Percentiles rank a stretch among this genome's conserved stretches.
Conservation (phyloP, 352 stramenopile species). For the Pythium coloratum region DNA sequence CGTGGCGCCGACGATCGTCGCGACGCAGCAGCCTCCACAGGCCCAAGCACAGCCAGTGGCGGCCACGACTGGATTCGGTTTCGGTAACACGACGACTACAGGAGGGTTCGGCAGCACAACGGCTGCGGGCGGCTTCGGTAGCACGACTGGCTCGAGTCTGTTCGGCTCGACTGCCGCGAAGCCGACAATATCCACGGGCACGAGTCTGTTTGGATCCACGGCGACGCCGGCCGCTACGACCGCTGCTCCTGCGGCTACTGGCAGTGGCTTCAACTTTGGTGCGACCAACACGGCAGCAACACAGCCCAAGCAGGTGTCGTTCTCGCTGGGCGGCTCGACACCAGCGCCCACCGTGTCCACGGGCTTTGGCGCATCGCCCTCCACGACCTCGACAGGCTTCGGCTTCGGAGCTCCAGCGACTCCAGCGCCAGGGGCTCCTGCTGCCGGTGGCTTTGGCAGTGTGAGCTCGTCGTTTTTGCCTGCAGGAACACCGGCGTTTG, state of each 20-base stretch:
- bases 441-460: conserved; percentile 44
- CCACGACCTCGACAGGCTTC: conserved; percentile 20
- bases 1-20: conserved; percentile 67
- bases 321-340: conserved; percentile 35
- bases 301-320: conserved; percentile 63
- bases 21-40: conserved; percentile 20
- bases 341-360: conserved; percentile 21
- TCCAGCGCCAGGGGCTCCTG: conserved; percentile 26
- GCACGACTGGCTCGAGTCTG: conserved; percentile 18
- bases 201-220: conserved; percentile 19
- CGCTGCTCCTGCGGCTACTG: conserved; percentile 15
- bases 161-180: conserved; percentile 18
- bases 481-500: conserved; percentile 21
- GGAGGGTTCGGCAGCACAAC: conserved; percentile 11
- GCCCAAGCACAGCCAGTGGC: conserved; percentile 24
- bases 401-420: conserved; percentile 32
- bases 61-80: conserved; percentile 40
- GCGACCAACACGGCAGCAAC: conserved; percentile 9
- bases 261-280: conserved; percentile 44
- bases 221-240: conserved; percentile 14
- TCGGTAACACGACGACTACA: conserved; percentile 29
- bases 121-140: not conserved
- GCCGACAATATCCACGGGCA: conserved; percentile 22
- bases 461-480: conserved; percentile 50
- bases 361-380: not conserved